phyloP scores from a whole-genome alignment of 1,284 basidiomycete species.

The Earliella scabrosa region DNA sequence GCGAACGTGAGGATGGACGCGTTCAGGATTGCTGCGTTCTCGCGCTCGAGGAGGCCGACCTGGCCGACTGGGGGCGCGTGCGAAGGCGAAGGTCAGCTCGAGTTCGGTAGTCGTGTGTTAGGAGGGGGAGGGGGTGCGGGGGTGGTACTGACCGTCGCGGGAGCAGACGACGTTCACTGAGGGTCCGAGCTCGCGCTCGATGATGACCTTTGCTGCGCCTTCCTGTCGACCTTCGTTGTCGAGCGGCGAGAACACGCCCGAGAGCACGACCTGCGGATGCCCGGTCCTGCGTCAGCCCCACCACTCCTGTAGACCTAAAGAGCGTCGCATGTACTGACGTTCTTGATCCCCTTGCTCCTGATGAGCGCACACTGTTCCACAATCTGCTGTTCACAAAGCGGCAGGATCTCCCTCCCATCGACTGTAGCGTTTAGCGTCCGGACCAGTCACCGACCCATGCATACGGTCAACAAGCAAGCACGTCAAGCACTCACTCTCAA shows the following conservation, averaged over 20 bases:
- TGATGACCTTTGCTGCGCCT: conserved; percentile 45
- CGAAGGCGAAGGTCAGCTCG: background rate
- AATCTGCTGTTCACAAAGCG: conserved; percentile 45
- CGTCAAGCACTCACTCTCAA: conserved; percentile 40
- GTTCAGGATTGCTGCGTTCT: conserved; percentile 67
- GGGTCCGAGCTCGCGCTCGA: conserved; percentile 41
- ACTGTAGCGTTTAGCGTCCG: no score
- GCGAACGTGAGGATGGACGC: conserved; percentile 59
- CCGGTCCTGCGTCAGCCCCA: background rate
- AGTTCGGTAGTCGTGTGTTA: no score
- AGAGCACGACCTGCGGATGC: conserved; percentile 41
- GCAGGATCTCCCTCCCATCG: conserved; percentile 50
- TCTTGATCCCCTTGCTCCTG: conserved; percentile 43
- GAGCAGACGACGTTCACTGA: conserved; percentile 46
- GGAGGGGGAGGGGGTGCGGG: no score
- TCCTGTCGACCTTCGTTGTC: conserved; percentile 52
- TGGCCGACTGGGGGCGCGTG: conserved; percentile 45
- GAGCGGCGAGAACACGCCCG: conserved; percentile 55
- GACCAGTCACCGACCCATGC: no score
- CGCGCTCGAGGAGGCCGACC: conserved; percentile 61
- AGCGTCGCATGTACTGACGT: conserved; percentile 26
- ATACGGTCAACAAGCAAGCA: no score
- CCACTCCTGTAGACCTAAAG: background rate
- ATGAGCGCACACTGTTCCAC: conserved; percentile 46
- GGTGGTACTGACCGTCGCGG: conserved; percentile 44